phyloP scores from a whole-genome alignment of 441 rosid genomes.

The Arabidopsis hybrid region DNA sequence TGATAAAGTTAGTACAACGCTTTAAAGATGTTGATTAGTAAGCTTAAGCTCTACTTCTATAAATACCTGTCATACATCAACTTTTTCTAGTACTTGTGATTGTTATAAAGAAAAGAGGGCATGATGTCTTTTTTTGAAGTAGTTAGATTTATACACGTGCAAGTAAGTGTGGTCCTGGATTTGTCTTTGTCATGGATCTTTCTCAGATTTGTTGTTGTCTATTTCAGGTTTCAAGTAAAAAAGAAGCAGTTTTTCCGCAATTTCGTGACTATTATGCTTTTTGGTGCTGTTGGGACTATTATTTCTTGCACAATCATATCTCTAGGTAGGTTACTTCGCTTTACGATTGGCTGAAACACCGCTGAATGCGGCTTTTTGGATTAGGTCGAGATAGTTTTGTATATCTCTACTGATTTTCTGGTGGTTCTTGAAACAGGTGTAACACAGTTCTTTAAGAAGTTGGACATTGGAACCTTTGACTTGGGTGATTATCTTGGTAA shows the following conservation, averaged over 20 bases:
- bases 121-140: constrained; percentile 6
- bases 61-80: constrained; percentile 28
- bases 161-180: constrained; percentile 40
- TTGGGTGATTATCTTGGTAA: constrained; percentile 73
- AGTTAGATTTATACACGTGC: constrained; percentile 41
- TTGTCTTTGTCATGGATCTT: constrained; percentile 32
- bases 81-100: constrained; percentile 32
- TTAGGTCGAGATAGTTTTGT: constrained; percentile 20
- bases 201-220: constrained; percentile 3
- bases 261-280: constrained; percentile 55
- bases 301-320: constrained; percentile 64
- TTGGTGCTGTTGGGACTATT: constrained; percentile 67
- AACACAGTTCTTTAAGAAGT: constrained; percentile 53
- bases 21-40: constrained; percentile 24
- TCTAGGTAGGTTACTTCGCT: constrained; percentile 47
- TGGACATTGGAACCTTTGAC: constrained; percentile 63
- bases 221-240: constrained; percentile 66
- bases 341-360: neutral
- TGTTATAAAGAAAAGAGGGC: constrained; percentile 8
- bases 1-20: constrained; percentile 22
- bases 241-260: constrained; percentile 70
- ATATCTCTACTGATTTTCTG: constrained; percentile 16
- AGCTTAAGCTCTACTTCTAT: constrained; percentile 6
- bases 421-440: constrained; percentile 56
- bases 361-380: constrained; percentile 8